Evolutionary conservation across 2,329 filamentous ascomycete species (phyloP), one percentile per base, ranked within the genome.

Genomic region (Fusarium falciforme): DNA sequence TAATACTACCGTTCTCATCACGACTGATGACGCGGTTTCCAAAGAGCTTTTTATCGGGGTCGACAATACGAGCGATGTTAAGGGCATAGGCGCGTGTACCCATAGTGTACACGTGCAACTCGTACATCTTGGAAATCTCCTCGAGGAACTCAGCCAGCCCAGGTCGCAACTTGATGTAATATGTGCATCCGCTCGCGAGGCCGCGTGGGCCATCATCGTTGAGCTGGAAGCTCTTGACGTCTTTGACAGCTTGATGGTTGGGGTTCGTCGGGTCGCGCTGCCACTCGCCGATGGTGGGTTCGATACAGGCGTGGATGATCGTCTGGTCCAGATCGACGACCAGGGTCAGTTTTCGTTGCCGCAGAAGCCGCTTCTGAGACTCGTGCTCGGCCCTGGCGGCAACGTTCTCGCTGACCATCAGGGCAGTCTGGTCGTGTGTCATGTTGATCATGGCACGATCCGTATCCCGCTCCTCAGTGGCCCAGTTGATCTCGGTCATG

Each of bases 41-140:
- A 81, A 99, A 99, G 11, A 98, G 90, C 80, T 93, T 95, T 73
- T 92, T 90, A 36, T 96, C 91, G 0, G 96, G 96, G 79, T 99
- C 96, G 71, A 99, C 93, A 72, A 99, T 96, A 76, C 93, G 93
- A 40, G 95, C 95, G 77, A 99, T 97, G 70, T 94, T 93, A 76
- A 95, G 89, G 11, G 96, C 96, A 80, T 99, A 99, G n/a, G 96
- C 94, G 73, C 96, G 91, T 25, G 96, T 99, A 66, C 96, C 96
- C 96, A 99, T 99, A 49, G 96, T 99, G 85, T 99, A 99, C 72
- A 99, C 96, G 82, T 99, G 96, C 79, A 98, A 87, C 84, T 99
- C 96, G 84, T 96, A 99, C 78, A 96, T 86, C 78, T 92, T 89
- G 1, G 94, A 90, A 57, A 98, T 89, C 61, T 90, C 89, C 67